phyloP scores from a whole-genome alignment of 1,284 basidiomycete genomes.

The Irpex sp. region DNA sequence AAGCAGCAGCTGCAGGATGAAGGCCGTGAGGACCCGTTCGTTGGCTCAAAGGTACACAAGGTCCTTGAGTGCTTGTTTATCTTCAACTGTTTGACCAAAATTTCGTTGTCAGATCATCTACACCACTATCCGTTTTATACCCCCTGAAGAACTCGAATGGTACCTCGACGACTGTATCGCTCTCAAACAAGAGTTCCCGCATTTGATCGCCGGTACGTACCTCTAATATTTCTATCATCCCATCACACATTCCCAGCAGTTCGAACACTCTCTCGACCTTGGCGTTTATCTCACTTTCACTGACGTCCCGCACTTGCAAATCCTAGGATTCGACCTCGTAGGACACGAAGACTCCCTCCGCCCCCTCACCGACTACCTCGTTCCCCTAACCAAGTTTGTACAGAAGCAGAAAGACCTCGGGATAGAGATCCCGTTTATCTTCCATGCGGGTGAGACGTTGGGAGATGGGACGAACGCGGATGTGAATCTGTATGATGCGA shows the following conservation, averaged over 20 bases:
- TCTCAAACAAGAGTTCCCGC: constrained; percentile 72
- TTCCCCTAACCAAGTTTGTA: constrained; percentile 59
- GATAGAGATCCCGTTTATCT: constrained; percentile 72
- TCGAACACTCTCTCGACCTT: no score
- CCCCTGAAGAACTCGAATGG: constrained; percentile 57
- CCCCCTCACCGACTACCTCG: constrained; percentile 64
- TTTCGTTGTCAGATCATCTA: constrained; percentile 59
- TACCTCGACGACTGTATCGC: constrained; percentile 71
- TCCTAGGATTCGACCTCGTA: constrained; percentile 74
- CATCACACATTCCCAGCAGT: no score
- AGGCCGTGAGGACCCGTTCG: constrained; percentile 56
- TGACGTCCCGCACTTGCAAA: neutral
- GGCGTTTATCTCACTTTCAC: no score
- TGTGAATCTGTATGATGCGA: constrained; percentile 75
- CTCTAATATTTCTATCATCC: no score
- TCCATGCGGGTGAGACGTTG: constrained; percentile 79
- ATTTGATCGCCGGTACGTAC: constrained; percentile 60
- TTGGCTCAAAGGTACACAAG: constrained; percentile 53
- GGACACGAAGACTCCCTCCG: constrained; percentile 66
- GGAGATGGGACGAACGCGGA: constrained; percentile 71
- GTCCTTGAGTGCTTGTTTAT: neutral
- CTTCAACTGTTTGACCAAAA: neutral
- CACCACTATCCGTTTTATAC: constrained; percentile 56
- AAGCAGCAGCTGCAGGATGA: constrained; percentile 47
- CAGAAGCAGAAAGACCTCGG: constrained; percentile 52